A percentile compares a stretch with the other conserved stretches of the same genome.
These are phyloP conservation scores for Trametes coccinea DNA, from an alignment of 768 basidiomycete genomes.

Conservation along the genomic window DNA sequence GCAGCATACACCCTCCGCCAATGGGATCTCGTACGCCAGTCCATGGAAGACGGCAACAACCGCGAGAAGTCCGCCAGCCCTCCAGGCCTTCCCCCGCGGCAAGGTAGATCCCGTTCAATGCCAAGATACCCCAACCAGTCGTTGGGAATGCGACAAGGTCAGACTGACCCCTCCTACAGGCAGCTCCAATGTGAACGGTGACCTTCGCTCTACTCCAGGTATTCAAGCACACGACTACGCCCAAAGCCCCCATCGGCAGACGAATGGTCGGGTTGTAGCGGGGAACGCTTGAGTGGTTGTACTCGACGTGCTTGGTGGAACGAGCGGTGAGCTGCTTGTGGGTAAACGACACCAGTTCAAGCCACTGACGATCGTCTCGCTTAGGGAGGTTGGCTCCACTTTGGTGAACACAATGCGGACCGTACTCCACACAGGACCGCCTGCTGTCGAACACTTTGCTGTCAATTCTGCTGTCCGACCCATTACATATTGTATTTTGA, in stretches of 20 bases:
- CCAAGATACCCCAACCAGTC: slow-evolving; percentile 9
- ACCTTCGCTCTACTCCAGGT: slow-evolving; percentile 20
- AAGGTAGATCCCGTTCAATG: slow-evolving; percentile 7
- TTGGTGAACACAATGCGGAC: too few relatives aligned
- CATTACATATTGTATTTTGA: too few relatives aligned
- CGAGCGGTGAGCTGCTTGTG: too few relatives aligned
- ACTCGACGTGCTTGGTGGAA: neutral
- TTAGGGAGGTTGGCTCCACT: too few relatives aligned
- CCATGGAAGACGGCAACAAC: slow-evolving; percentile 20
- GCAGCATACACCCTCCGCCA: slow-evolving; percentile 42
- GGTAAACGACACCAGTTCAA: too few relatives aligned
- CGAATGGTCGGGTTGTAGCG: slow-evolving; percentile 18
- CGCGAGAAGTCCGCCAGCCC: slow-evolving; percentile 13
- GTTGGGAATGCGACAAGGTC: slow-evolving; percentile 22
- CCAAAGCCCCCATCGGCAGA: slow-evolving; percentile 23
- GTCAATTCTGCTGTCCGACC: too few relatives aligned
- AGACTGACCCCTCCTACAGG: neutral
- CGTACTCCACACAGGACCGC: too few relatives aligned
- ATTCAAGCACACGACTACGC: slow-evolving; percentile 32
- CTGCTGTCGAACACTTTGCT: too few relatives aligned
- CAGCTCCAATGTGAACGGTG: neutral
- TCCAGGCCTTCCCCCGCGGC: neutral
- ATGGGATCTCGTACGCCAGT: slow-evolving; percentile 35
- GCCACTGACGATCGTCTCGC: too few relatives aligned
- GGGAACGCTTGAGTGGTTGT: slow-evolving; percentile 7